Conservation (phyloP, 1,284 basidiomycete species). For the Tremellales sp. region DNA sequence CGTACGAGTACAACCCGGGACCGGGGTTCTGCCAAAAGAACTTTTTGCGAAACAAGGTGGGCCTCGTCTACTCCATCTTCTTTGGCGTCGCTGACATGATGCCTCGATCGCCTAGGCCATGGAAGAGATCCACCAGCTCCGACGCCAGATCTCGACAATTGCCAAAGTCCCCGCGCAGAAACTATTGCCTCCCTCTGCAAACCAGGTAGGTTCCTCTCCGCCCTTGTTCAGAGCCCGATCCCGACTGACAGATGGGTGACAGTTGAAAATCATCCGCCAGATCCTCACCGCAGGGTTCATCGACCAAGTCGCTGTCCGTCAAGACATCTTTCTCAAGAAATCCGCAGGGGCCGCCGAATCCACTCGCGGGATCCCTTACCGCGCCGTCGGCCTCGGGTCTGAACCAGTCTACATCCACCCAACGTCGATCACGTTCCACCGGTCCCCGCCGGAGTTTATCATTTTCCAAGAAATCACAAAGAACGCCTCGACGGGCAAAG, state of each 20-base stretch:
- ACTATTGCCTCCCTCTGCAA: slow-evolving; percentile 65
- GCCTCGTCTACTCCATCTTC: slow-evolving; percentile 15
- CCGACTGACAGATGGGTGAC: slow-evolving; percentile 5
- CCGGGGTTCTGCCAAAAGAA: slow-evolving; percentile 79
- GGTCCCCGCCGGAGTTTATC: slow-evolving; percentile 78
- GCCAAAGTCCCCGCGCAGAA: slow-evolving; percentile 61
- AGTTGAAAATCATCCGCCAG: slow-evolving; percentile 89
- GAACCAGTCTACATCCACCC: slow-evolving; percentile 94
- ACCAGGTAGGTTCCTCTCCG: slow-evolving; percentile 57
- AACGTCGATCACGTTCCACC: slow-evolving; percentile 69
- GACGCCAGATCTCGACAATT: slow-evolving; percentile 80
- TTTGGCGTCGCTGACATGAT: background rate
- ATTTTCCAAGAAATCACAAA: slow-evolving; percentile 78
- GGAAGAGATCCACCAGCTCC: slow-evolving; percentile 98
- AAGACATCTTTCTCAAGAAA: slow-evolving; percentile 66
- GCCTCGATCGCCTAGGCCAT: slow-evolving; percentile 63
- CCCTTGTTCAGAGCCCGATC: slow-evolving; percentile 1
- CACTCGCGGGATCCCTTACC: slow-evolving; percentile 77
- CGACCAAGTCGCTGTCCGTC: slow-evolving; percentile 91
- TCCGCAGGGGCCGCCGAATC: slow-evolving; percentile 66
- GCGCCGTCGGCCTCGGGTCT: slow-evolving; percentile 65
- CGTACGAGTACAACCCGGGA: slow-evolving; percentile 86
- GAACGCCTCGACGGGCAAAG: slow-evolving; percentile 56
- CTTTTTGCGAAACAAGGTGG: slow-evolving; percentile 86
- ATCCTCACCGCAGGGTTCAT: slow-evolving; percentile 86